phyloP scores from a whole-genome alignment of 2,329 filamentous ascomycete species.

The Venturia effusa region DNA sequence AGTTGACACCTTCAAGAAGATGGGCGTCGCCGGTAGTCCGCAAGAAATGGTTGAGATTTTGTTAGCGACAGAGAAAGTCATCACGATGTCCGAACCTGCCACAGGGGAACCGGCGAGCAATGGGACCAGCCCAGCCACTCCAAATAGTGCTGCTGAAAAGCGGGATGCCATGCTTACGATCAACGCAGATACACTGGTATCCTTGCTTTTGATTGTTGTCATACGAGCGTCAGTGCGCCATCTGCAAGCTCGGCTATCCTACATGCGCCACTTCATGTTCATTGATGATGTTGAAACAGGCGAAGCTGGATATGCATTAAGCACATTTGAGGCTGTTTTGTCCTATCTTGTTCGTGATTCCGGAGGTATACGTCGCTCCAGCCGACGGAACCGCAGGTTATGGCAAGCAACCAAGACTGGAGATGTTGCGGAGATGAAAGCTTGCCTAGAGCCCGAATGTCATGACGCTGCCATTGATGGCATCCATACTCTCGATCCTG shows the following conservation, averaged over 20 bases:
- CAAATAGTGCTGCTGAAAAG: constrained; percentile 35
- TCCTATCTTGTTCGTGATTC: constrained; percentile 80
- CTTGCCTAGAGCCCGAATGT: constrained; percentile 59
- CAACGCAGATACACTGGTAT: constrained; percentile 88
- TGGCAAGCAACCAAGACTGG: constrained; percentile 83
- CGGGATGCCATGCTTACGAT: constrained; percentile 48
- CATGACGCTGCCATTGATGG: not conserved
- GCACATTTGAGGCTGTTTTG: constrained; percentile 89
- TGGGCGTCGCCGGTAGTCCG: constrained; percentile 64
- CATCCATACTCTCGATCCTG: constrained; percentile 1
- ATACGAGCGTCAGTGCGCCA: constrained; percentile 83
- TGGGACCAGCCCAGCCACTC: not conserved
- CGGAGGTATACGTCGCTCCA: constrained; percentile 68
- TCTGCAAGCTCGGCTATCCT: constrained; percentile 78
- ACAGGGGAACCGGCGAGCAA: constrained; percentile 4
- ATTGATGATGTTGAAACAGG: constrained; percentile 95
- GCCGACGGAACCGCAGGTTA: constrained; percentile 70
- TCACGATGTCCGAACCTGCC: constrained; percentile 16
- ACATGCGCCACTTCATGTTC: constrained; percentile 96
- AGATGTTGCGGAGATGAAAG: constrained; percentile 61
- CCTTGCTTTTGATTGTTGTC: constrained; percentile 79
- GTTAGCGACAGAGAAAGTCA: constrained; percentile 47
- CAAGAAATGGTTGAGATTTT: constrained; percentile 83
- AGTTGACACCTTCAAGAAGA: constrained; percentile 81
- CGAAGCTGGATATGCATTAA: constrained; percentile 90